Conservation (phyloP, 2,329 filamentous ascomycete genomes). For the Exophiala phaeomuriformis region DNA sequence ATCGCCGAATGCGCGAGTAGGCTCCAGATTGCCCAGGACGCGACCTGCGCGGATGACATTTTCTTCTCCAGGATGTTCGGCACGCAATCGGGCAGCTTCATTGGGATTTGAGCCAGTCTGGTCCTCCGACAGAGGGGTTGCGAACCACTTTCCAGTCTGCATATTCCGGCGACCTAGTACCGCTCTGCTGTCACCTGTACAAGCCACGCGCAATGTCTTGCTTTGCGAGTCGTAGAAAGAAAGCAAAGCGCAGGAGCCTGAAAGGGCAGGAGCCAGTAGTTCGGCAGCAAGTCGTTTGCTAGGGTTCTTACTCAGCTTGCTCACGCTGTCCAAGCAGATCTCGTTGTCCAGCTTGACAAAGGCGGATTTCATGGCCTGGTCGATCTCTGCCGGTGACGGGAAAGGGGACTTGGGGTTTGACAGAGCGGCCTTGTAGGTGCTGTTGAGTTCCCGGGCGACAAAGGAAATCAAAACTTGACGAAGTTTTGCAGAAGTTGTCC, state of each 20-base stretch:
- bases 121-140: conserved; percentile 80
- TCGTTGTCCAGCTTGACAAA: conserved; percentile 86
- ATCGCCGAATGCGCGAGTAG: conserved; percentile 89
- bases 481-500: conserved; percentile 95
- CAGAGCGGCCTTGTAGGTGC: conserved; percentile 70
- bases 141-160: conserved; percentile 80
- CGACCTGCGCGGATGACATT: conserved; percentile 82
- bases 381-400: conserved; percentile 73
- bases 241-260: conserved; percentile 91
- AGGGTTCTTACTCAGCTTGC: conserved; percentile 81
- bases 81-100: conserved; percentile 73
- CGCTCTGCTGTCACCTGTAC: conserved; percentile 91
- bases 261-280: conserved; percentile 82
- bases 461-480: conserved; percentile 87
- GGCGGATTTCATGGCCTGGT: conserved; percentile 83
- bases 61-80: conserved; percentile 74
- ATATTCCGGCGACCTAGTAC: conserved; percentile 72
- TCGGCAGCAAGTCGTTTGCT: conserved; percentile 89
- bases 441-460: conserved; percentile 86
- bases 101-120: conserved; percentile 86
- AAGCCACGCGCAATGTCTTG: conserved; percentile 85
- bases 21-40: conserved; percentile 85
- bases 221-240: conserved; percentile 90
- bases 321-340: conserved; percentile 86
- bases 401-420: conserved; percentile 50